Base-by-base conservation (phyloP, 768 basidiomycete species). In the Dentipellis fragilis region DNA sequence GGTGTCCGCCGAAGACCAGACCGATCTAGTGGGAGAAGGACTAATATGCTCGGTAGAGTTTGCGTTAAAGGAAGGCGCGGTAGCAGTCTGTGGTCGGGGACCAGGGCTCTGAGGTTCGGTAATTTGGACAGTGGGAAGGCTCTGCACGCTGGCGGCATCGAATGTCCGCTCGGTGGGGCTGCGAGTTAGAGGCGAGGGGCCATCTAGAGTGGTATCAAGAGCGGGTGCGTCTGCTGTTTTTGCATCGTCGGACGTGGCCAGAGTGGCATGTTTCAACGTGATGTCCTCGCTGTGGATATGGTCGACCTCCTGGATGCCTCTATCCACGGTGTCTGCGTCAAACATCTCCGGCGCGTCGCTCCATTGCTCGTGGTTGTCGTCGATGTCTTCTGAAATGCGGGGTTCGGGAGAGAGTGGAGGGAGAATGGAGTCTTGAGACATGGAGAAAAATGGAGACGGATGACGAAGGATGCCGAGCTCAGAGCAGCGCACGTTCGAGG, bases 111-210 rank as follows among this genome's bases (percentile, higher is more conserved):
- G 70, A 67, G 72, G 46, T 70, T 74, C 58, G 29, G 75, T 67
- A 51, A 82, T 75, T 63, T 78, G 78, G 14, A 77, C 77, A 10
- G 71, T 72, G 10, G 84, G 83, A 61, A 84, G 72, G 59, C 80
- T 84, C 58, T 79, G 83, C 5, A 79, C 68, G 61, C 85, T 87
- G 62, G 73, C 74, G 16, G 71, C 69, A 59, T 85, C 84, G 0
- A 72, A 70, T 38, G 66, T 62, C 14, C 70, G 74, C 42, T 75
- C 71, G 23, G 69, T 59, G 53, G 66, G 59, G 51, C 63, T 59
- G 34, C 58, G 64, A 1, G 70, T 71, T 17, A 75, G 71, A 23
- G 74, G 63, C 11, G 79, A 71, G 8, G 72, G 65, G 14, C 69
- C 70, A 58, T 21, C 51, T 17, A 64, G 58, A 62, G n/a, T 40